Evolutionary conservation across 2,329 filamentous ascomycete species (phyloP).

Genomic region (Dothistroma pini): DNA sequence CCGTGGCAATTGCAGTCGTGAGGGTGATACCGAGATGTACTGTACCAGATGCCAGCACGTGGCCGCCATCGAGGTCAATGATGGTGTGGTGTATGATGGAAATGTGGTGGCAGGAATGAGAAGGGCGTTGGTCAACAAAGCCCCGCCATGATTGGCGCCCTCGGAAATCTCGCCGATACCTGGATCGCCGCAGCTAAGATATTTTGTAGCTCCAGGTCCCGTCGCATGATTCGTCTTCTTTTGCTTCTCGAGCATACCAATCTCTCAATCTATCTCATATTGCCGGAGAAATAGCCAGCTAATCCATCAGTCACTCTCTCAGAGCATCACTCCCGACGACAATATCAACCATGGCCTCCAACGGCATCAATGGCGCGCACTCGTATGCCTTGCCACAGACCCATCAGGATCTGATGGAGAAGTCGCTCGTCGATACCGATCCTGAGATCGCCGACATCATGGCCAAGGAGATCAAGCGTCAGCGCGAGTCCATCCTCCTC

Average conservation of each 20-base stretch:
- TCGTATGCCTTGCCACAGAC: conserved; percentile 62
- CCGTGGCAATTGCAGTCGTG: neutral
- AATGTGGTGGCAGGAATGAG: neutral
- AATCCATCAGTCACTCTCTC: neutral
- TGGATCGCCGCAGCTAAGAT: neutral
- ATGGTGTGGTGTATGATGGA: neutral
- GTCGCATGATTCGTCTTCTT: neutral
- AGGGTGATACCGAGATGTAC: neutral
- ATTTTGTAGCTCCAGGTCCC: neutral
- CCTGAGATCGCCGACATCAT: conserved; percentile 96
- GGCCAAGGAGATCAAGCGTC: conserved; percentile 92
- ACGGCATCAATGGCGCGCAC: conserved; percentile 30
- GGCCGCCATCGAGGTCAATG: neutral
- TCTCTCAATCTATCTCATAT: neutral
- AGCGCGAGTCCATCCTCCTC: conserved; percentile 97
- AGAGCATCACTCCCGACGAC: neutral
- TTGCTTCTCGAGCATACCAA: neutral
- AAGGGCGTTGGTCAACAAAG: neutral
- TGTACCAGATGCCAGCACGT: neutral
- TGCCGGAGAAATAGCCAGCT: neutral
- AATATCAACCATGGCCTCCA: conserved; percentile 24
- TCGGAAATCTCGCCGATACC: neutral
- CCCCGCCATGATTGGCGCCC: neutral
- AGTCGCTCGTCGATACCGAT: conserved; percentile 84
- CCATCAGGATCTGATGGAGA: conserved; percentile 84